Evolutionary conservation across 2,329 filamentous ascomycete genomes (phyloP), one percentile per base, ranked within the genome.

Genomic region (Atkinsonella hypoxylon): DNA sequence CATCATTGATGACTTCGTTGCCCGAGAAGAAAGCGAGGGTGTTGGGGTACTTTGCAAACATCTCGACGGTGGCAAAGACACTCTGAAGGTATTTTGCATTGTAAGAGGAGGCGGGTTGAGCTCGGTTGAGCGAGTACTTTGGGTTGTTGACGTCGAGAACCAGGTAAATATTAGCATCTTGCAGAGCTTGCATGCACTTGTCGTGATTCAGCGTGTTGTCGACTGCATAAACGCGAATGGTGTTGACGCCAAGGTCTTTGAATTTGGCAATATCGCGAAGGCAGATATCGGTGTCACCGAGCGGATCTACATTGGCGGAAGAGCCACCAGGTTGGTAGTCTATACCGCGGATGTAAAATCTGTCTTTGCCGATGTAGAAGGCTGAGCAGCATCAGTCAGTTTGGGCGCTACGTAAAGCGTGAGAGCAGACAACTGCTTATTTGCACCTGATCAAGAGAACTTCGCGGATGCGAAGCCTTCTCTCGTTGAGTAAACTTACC

Each of bases 121-220:
- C 75, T 50, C 89, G 85, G 76, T 93, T 91, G 71, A 95, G 77
- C 1, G 89, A 93, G 76, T 95, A 95, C 57, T 81, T 76, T 58
- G 88, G 87, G 78, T 74, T 91, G 80, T 95, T 95, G 74, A 93
- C 86, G 62, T 95, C 89, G 48, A 95, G 76, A 38, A 94, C 87
- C 49, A 95, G 79, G 75, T 95, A 95, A 74, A 95, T 95, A 61
- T 87, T 87, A 55, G 88, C 89, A 61, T 86, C 85, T 48, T 81
- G 83, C 54, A 95, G 77, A 44, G 78, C 75, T 54, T 76, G 73
- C 90, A 96, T 96, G 75, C 90, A 96, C 55, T 81, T 77, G 61
- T 90, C 83, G 71, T 96, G 90, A 67, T 84, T 70, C 59, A 75
- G 72, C 47, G 82, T 83, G 77, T 95, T 95, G 75, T 96, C 90